phyloP scores from a whole-genome alignment of 176 grass and related monocot genomes.

The Eragrostis curvula region DNA sequence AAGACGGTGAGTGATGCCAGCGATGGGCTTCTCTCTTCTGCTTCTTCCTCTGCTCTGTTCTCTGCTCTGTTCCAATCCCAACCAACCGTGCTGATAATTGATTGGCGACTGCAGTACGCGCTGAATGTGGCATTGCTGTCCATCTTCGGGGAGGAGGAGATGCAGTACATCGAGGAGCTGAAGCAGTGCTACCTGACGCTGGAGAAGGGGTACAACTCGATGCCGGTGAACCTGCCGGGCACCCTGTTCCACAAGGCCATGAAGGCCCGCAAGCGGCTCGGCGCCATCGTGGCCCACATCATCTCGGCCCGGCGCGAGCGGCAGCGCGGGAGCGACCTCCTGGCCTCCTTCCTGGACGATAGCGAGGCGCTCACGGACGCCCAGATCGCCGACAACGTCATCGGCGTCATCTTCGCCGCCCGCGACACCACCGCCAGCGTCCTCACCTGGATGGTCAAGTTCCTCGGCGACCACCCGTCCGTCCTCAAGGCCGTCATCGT shows the following conservation, averaged over 20 bases:
- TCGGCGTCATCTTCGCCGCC: constrained; percentile 94
- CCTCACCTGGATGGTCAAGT: constrained; percentile 99
- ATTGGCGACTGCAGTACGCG: constrained; percentile 58
- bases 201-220: constrained; percentile 98
- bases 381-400: constrained; percentile 94
- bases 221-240: constrained; percentile 93
- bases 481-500: constrained; percentile 83
- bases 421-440: constrained; percentile 97
- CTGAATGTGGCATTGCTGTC: constrained; percentile 96
- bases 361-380: constrained; percentile 82
- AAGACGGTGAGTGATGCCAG: constrained; percentile 65
- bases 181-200: constrained; percentile 94
- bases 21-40: not conserved
- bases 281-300: constrained; percentile 76
- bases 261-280: constrained; percentile 76
- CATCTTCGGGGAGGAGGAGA: constrained; percentile 93
- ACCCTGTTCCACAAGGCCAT: constrained; percentile 97
- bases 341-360: constrained; percentile 83
- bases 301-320: constrained; percentile 64
- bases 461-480: constrained; percentile 80
- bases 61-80: not conserved
- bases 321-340: constrained; percentile 61
- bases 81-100: not conserved
- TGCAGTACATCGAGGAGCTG: constrained; percentile 83
- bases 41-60: not conserved